These are phyloP conservation scores for Rusavskia elegans DNA, from an alignment of 495 filamentous ascomycete genomes.

Conservation along the genomic window DNA sequence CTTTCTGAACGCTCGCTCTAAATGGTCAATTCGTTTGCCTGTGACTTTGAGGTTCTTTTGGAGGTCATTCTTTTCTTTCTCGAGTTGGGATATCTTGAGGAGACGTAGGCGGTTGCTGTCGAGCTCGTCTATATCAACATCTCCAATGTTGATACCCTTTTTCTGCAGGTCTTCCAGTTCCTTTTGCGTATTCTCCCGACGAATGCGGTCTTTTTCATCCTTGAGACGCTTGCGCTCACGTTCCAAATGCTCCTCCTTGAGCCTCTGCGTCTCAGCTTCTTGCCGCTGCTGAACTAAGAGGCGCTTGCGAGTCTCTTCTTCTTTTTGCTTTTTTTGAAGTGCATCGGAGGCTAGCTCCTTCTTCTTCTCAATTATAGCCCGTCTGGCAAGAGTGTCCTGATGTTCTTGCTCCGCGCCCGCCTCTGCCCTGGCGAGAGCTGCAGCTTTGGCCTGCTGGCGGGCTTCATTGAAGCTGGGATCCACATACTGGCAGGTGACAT, in stretches of 20 bases:
- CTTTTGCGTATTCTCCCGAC: slow-evolving; percentile 85
- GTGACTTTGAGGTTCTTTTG: slow-evolving; percentile 79
- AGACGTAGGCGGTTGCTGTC: slow-evolving; percentile 79
- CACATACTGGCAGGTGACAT: slow-evolving; percentile 85
- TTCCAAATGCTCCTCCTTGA: slow-evolving; percentile 78
- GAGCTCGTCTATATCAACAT: slow-evolving; percentile 67
- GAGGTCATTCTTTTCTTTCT: slow-evolving; percentile 93
- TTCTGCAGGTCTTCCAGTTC: slow-evolving; percentile 92
- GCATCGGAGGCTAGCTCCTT: slow-evolving; percentile 83
- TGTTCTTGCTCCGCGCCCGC: slow-evolving; percentile 86
- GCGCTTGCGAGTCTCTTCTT: slow-evolving; percentile 73
- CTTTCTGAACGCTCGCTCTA: slow-evolving; percentile 89
- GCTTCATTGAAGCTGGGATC: slow-evolving; percentile 74
- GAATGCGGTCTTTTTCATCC: slow-evolving; percentile 81
- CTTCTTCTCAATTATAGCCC: slow-evolving; percentile 85
- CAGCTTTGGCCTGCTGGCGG: slow-evolving; percentile 61
- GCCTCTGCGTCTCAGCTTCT: slow-evolving; percentile 72
- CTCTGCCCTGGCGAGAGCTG: slow-evolving; percentile 62
- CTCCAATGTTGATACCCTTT: slow-evolving; percentile 64
- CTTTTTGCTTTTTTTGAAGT: slow-evolving; percentile 73
- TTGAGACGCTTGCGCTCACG: slow-evolving; percentile 78
- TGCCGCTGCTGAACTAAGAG: slow-evolving; percentile 69
- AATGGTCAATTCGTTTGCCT: slow-evolving; percentile 89
- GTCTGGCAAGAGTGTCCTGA: slow-evolving; percentile 69
- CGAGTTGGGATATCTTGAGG: slow-evolving; percentile 86